Base-by-base conservation (phyloP, 192 early-diverging fungal species). In the Helicostylum pulchrum region DNA sequence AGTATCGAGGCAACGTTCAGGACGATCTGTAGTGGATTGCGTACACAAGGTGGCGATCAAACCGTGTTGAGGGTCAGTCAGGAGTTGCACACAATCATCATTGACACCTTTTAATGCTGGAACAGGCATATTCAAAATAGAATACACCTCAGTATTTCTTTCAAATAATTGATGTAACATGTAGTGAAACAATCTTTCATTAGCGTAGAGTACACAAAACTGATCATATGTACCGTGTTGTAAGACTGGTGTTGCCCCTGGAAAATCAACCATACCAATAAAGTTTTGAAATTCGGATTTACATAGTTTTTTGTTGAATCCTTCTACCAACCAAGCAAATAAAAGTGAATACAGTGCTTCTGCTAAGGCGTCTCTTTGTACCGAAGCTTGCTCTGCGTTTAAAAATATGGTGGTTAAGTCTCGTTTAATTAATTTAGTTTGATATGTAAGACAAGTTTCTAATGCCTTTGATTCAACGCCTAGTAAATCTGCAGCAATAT, bases 141-240 rank as follows among this genome's bases (percentile, higher is more conserved):
- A 61, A 63, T 86, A 88, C 53, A 87, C 81, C 30, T 78, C 70
- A 51, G 72, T 80, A 49, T 82, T 84, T 7, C 74, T 76, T 62
- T 92, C 88, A 63, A 91, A 87, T 48, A 91, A 62, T 47, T 88
- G 83, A 53, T 88, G 83, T 42, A 85, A 71, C 64, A 87, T 71
- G 65, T 92, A 91, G 61, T 86, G 80, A 64, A 92, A 86, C 5
- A 96, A 77, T 61, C 91, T 85, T 74, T 95, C 93, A 78, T 92
- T 94, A 57, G 92, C 85, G 68, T 88, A 94, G 77, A 93, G 92
- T 50, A 77, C 75, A 62, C 83, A 77, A 46, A 91, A 85, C 62
- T 89, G 84, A 71, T 87, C 84, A 73, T 93, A 72, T 83, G 92
- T 73, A 58, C 53, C 50, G 15, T 59, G 15, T 34, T 55, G 60